Percentiles rank a stretch among this genome's conserved stretches.
These are phyloP conservation scores for Sporothrix protearum DNA, from an alignment of 2,329 filamentous ascomycete genomes.

Conservation along the genomic window DNA sequence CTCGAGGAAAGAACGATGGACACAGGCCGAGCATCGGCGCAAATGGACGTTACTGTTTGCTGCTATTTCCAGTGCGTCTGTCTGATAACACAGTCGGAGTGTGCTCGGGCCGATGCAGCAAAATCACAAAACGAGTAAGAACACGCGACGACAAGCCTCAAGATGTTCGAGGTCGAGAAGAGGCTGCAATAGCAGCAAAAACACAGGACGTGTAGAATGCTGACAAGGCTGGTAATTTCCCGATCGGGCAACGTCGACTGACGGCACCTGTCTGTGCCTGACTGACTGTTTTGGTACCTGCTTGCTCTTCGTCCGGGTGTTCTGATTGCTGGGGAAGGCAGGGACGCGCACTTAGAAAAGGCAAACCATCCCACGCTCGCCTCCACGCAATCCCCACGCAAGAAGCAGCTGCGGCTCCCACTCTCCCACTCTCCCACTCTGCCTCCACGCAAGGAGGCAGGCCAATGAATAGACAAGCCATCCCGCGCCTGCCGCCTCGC, in stretches of 20 bases:
- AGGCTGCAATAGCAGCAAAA: background rate
- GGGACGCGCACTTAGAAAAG: background rate
- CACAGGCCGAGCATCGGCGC: constrained; percentile 9
- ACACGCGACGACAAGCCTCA: background rate
- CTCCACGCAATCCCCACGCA: constrained; percentile 12
- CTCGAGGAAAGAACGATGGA: background rate
- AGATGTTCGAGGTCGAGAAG: background rate
- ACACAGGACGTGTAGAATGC: background rate
- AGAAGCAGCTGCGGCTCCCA: background rate
- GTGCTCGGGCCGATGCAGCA: background rate
- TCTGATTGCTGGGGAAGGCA: background rate
- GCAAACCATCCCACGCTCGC: constrained; percentile 2
- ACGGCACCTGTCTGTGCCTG: background rate
- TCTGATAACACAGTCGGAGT: background rate
- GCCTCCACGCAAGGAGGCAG: background rate
- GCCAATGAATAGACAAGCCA: background rate
- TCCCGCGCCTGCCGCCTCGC: background rate
- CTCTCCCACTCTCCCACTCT: background rate
- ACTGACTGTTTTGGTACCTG: background rate
- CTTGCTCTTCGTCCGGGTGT: background rate
- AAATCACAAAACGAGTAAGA: background rate
- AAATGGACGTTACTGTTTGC: background rate
- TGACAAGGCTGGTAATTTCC: background rate
- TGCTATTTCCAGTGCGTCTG: background rate
- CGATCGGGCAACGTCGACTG: background rate